phyloP scores from a whole-genome alignment of 2,329 filamentous ascomycete genomes.

The Thelonectria blattea region DNA sequence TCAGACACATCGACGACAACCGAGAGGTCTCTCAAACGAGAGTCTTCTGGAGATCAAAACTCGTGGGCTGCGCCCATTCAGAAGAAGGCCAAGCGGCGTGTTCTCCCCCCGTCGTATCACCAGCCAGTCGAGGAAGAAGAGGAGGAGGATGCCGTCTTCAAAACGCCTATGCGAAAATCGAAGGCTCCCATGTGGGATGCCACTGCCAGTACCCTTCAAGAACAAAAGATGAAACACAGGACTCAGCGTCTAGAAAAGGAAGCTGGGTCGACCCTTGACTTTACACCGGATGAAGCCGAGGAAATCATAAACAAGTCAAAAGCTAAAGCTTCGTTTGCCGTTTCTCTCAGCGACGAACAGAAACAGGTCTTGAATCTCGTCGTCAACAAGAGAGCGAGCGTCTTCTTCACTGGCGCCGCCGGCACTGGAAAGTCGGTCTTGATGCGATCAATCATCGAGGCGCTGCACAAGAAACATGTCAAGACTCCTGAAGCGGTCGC shows the following conservation, averaged over 20 bases:
- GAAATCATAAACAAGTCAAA: constrained; percentile 43
- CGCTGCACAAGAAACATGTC: constrained; percentile 76
- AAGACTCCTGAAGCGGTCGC: constrained; percentile 84
- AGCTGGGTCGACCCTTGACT: constrained; percentile 45
- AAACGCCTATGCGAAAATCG: constrained; percentile 37
- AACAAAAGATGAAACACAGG: constrained; percentile 77
- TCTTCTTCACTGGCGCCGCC: constrained; percentile 97
- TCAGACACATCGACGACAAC: constrained; percentile 28
- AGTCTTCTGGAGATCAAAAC: constrained; percentile 44
- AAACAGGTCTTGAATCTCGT: constrained; percentile 83
- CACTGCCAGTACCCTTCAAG: constrained; percentile 51
- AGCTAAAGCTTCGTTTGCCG: constrained; percentile 48
- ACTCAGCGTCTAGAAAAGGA: constrained; percentile 55
- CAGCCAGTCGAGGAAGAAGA: constrained; percentile 44
- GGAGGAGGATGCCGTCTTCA: constrained; percentile 37
- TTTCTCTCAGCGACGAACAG: constrained; percentile 87
- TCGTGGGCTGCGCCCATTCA: constrained; percentile 30
- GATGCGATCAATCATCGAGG: constrained; percentile 87
- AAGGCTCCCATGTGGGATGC: constrained; percentile 35
- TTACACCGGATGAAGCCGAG: constrained; percentile 42
- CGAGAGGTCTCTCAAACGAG: constrained; percentile 49
- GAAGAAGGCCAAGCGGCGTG: constrained; percentile 64
- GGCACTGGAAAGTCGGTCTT: constrained; percentile 97
- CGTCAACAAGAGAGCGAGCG: constrained; percentile 79
- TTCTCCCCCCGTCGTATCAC: constrained; percentile 60